phyloP scores from a whole-genome alignment of 2,329 filamentous ascomycete genomes.

The Hyphodiscus sp. region DNA sequence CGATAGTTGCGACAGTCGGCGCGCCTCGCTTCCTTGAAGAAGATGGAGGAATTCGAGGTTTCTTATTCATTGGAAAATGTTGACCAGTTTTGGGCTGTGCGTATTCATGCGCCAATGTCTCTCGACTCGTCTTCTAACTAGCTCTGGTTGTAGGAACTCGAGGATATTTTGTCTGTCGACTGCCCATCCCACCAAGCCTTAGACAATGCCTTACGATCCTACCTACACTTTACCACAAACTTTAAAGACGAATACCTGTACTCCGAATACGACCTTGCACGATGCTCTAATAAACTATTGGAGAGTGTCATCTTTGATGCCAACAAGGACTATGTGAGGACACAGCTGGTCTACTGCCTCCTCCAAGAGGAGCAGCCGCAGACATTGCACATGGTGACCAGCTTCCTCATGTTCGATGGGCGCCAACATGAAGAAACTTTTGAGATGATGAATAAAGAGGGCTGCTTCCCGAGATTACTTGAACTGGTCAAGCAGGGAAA shows the following conservation, averaged over 20 bases:
- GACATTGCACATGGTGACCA: slow-evolving; percentile 75
- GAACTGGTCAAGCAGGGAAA: slow-evolving; percentile 66
- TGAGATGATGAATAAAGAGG: slow-evolving; percentile 79
- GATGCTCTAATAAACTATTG: slow-evolving; percentile 73
- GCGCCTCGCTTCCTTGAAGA: slow-evolving; percentile 1
- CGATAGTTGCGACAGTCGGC: slow-evolving; percentile 12
- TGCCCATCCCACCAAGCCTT: slow-evolving; percentile 59
- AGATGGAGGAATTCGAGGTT: slow-evolving; percentile 56
- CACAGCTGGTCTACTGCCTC: slow-evolving; percentile 86
- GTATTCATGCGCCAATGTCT: slow-evolving; percentile 20
- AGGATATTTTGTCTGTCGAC: slow-evolving; percentile 54
- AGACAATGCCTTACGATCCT: slow-evolving; percentile 80
- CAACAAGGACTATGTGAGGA: slow-evolving; percentile 81
- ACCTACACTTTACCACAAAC: slow-evolving; percentile 69
- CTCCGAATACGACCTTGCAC: slow-evolving; percentile 71
- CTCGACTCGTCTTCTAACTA: background rate
- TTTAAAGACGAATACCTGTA: slow-evolving; percentile 71
- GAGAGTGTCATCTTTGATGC: slow-evolving; percentile 66
- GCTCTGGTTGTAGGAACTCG: slow-evolving; percentile 46
- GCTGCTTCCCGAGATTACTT: slow-evolving; percentile 75
- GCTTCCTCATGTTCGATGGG: slow-evolving; percentile 82
- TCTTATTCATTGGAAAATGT: slow-evolving; percentile 67
- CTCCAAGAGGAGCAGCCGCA: slow-evolving; percentile 80
- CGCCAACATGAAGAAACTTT: slow-evolving; percentile 71
- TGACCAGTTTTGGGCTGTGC: slow-evolving; percentile 83